These are phyloP conservation scores for Desmodesmus armatus DNA, from an alignment of 139 green algal species.

Conservation along the genomic window DNA sequence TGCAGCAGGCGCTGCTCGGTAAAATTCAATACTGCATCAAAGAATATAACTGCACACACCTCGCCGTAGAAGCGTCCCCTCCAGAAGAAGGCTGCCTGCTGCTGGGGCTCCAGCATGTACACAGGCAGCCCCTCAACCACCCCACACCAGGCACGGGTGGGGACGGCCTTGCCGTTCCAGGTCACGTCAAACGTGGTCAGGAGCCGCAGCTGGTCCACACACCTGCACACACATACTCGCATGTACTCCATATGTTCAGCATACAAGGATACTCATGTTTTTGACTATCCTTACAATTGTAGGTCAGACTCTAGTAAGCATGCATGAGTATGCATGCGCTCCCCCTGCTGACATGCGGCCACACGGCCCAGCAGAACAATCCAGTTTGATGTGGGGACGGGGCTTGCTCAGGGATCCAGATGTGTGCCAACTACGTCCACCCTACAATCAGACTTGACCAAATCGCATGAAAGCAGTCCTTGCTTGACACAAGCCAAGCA, in stretches of 20 bases:
- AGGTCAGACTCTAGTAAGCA: background rate
- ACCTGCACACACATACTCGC: background rate
- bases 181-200: conserved; percentile 30
- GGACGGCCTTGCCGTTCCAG: conserved; percentile 31
- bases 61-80: conserved; percentile 13
- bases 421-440: too few relatives aligned
- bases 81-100: conserved; percentile 36
- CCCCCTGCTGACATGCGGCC: background rate
- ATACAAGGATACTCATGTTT: background rate
- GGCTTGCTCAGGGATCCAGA: too few relatives aligned
- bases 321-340: too few relatives aligned
- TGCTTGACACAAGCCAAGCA: too few relatives aligned
- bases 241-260: too few relatives aligned
- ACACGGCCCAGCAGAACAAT: background rate
- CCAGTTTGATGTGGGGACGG: background rate
- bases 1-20: too few relatives aligned
- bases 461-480: too few relatives aligned
- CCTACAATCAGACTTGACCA: too few relatives aligned
- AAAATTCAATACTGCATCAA: background rate
- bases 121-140: conserved; percentile 56
- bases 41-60: background rate
- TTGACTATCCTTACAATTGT: background rate
- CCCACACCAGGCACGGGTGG: conserved; percentile 59
- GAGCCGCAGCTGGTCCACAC: conserved; percentile 9
- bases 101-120: conserved; percentile 21